Base-by-base conservation (phyloP, 495 filamentous ascomycete species). In the Podospora anserina region DNA sequence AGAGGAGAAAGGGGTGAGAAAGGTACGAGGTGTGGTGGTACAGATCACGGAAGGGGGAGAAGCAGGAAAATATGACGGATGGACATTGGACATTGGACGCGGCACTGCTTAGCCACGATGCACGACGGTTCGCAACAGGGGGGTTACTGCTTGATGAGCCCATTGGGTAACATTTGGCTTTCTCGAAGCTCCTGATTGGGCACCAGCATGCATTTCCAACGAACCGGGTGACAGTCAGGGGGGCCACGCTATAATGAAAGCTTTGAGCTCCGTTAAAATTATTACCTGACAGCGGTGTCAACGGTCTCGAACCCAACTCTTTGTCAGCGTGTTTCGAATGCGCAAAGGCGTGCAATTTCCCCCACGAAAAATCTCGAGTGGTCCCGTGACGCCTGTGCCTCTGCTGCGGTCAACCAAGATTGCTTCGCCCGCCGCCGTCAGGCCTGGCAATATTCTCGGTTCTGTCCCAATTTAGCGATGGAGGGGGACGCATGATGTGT, bases 181-280 rank as follows among this genome's bases (percentile, higher is more conserved):
- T 68, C 66, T 68, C 66, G 69, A 71, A 71, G 56, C 65, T 66
- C 39, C 65, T 71, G 69, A 71, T 71, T 71, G 69, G 69, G 27
- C 34, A 34, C 39, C 18, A 18, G 13, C 18, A 5, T 63, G 11
- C 30, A 65, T 56, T 65, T 67, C 66, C 69, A 49, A 55, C 56
- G 57, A 67, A 56, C 65, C 60, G 69, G 69, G 64, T 65, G 64
- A 63, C 68, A 66, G 58, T 63, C 62, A 69, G 58, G 62, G 26
- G 67, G 39, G 61, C 67, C 55, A 49, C 61, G 61, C 61, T 63
- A 49, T n/a, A 13, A 63, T n/a, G 28, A 63, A 44, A 32, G 34
- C 60, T 28, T 44, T 63, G 32, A 18, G 39, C 39, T 49, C 39
- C 11, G 39, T 49, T 49, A 49, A 49, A 49, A 49, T 49, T 49